These are phyloP conservation scores for Debaryomyces castellii DNA, from an alignment of 805 yeast genomes.

Conservation along the genomic window DNA sequence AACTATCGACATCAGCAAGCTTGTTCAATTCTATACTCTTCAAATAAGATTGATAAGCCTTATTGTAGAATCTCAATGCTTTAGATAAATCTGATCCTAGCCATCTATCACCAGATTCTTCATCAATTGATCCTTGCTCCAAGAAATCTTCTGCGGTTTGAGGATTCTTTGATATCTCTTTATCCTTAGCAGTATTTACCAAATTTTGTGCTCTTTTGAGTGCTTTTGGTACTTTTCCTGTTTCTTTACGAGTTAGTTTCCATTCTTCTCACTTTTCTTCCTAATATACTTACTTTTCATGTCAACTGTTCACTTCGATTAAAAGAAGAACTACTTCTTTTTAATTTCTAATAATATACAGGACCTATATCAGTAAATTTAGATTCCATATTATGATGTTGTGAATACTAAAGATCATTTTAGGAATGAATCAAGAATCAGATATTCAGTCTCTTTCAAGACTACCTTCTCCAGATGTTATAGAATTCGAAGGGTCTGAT, in stretches of 20 bases:
- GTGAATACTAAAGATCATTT: too few relatives aligned
- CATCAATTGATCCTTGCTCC: constrained; percentile 58
- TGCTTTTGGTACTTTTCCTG: constrained; percentile 14
- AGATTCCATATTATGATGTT: neutral
- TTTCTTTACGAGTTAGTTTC: constrained; percentile 8
- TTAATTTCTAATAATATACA: neutral
- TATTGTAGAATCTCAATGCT: constrained; percentile 62
- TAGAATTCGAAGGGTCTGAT: neutral
- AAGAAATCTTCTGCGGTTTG: constrained; percentile 52
- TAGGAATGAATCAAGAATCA: neutral
- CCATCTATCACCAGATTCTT: constrained; percentile 80
- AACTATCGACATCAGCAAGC: constrained; percentile 39
- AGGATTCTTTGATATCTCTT: constrained; percentile 18
- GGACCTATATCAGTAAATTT: neutral
- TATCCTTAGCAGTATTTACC: constrained; percentile 7
- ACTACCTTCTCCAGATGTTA: constrained; percentile 6
- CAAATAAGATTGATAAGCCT: constrained; percentile 48
- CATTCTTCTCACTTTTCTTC: too few relatives aligned
- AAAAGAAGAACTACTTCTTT: neutral
- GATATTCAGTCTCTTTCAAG: constrained; percentile 5
- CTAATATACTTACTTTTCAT: constrained; percentile 10
- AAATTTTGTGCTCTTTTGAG: constrained; percentile 13
- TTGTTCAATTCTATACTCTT: constrained; percentile 27
- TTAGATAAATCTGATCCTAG: constrained; percentile 62
- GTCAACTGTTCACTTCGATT: neutral